These are phyloP conservation scores for Alternaria conjuncta DNA, from an alignment of 2,329 filamentous ascomycete genomes.

Conservation along the genomic window DNA sequence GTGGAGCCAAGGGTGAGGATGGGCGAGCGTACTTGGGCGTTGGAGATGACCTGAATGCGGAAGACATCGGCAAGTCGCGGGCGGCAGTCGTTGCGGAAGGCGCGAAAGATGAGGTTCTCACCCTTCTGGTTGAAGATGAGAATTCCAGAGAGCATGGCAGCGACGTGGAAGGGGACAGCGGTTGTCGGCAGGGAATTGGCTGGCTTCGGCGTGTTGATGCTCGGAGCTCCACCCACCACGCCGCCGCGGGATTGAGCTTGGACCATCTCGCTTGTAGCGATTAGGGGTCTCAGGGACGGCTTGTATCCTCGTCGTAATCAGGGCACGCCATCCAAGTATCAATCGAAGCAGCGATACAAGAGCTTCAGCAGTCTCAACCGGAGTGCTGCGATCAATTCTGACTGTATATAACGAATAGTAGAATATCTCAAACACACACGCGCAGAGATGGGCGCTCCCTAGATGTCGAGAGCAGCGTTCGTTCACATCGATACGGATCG, in stretches of 20 bases:
- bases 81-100: slow-evolving; percentile 97
- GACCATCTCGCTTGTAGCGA: slow-evolving; percentile 3
- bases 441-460: not conserved
- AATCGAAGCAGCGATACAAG: not conserved
- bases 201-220: slow-evolving; percentile 10
- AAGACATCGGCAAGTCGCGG: slow-evolving; percentile 98
- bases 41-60: slow-evolving; percentile 98
- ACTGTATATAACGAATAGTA: not conserved
- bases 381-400: not conserved
- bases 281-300: not conserved
- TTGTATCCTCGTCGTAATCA: not conserved
- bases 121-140: slow-evolving; percentile 99
- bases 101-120: slow-evolving; percentile 99
- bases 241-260: slow-evolving; percentile 21
- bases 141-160: slow-evolving; percentile 88
- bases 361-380: not conserved
- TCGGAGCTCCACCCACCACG: slow-evolving; percentile 11
- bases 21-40: slow-evolving; percentile 94
- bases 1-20: slow-evolving; percentile 97
- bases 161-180: slow-evolving; percentile 1
- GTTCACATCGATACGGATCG: not conserved
- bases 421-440: not conserved
- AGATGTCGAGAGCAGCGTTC: not conserved
- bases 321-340: not conserved
- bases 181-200: slow-evolving; percentile 11